Evolutionary conservation across 345 rosid species (phyloP).

Genomic region (Boechera divaricarpa): DNA sequence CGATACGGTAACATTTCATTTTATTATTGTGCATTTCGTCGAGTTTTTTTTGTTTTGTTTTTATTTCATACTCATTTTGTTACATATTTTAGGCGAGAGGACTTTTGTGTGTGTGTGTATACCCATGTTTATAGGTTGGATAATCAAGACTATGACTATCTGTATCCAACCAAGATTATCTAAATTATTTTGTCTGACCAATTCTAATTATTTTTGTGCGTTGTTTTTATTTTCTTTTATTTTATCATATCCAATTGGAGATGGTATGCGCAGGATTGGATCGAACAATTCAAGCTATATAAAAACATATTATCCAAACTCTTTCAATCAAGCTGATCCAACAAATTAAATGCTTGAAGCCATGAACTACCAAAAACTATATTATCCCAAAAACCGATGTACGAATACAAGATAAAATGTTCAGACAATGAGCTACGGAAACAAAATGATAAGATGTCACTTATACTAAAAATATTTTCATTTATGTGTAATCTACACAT

Average conservation of each 20-base stretch:
- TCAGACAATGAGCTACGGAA: not conserved
- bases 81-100: constrained; percentile 32
- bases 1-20: constrained; percentile 26
- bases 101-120: not conserved
- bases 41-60: not conserved
- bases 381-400: not conserved
- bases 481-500: too few species aligned
- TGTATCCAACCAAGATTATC: constrained; percentile 28
- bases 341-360: not conserved
- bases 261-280: constrained; percentile 8
- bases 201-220: not conserved
- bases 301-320: not conserved
- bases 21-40: constrained; percentile 35
- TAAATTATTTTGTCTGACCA: constrained; percentile 21
- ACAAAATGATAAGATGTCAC: not conserved
- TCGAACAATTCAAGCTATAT: constrained; percentile 10
- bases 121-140: constrained; percentile 19
- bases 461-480: too few species aligned
- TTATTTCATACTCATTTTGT: constrained; percentile 24
- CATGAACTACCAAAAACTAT: not conserved
- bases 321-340: not conserved
- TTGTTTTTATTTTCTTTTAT: not conserved
- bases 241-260: not conserved
- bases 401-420: not conserved
- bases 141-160: not conserved